phyloP scores from a whole-genome alignment of 2,329 filamentous ascomycete genomes.

The Oidium heveae region DNA sequence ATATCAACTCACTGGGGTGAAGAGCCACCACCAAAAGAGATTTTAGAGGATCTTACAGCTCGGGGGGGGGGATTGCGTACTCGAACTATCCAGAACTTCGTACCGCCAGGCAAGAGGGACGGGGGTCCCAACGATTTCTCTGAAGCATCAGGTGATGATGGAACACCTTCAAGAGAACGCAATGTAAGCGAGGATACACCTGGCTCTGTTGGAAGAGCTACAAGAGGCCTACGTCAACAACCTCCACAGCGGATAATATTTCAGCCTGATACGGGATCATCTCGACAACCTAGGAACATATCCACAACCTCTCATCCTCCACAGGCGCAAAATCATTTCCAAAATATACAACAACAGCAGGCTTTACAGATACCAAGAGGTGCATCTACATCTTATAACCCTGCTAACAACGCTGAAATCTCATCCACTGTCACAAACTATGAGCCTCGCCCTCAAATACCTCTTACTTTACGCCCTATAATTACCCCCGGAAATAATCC shows the following conservation, averaged over 20 bases:
- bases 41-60: slow-evolving; percentile 52
- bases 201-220: slow-evolving; percentile 28
- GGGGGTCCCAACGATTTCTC: slow-evolving; percentile 27
- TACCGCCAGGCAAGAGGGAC: slow-evolving; percentile 19
- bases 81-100: slow-evolving; percentile 55
- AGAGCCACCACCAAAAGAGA: slow-evolving; percentile 68
- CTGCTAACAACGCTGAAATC: slow-evolving; percentile 27
- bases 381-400: slow-evolving; percentile 22
- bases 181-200: slow-evolving; percentile 23
- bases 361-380: slow-evolving; percentile 11
- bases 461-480: slow-evolving; percentile 45
- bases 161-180: slow-evolving; percentile 28
- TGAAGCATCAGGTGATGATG: slow-evolving; percentile 33
- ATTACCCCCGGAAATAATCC: slow-evolving; percentile 53
- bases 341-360: slow-evolving; percentile 9
- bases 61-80: slow-evolving; percentile 61
- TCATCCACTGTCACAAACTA: slow-evolving; percentile 41
- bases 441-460: slow-evolving; percentile 36
- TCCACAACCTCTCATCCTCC: slow-evolving; percentile 18
- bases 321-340: slow-evolving; percentile 7
- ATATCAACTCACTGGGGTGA: slow-evolving; percentile 53
- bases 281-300: slow-evolving; percentile 35
- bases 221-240: slow-evolving; percentile 49
- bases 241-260: slow-evolving; percentile 66
- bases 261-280: slow-evolving; percentile 48